These are phyloP conservation scores for Scytalidium lignicola DNA, from an alignment of 2,329 filamentous ascomycete genomes.

Conservation along the genomic window DNA sequence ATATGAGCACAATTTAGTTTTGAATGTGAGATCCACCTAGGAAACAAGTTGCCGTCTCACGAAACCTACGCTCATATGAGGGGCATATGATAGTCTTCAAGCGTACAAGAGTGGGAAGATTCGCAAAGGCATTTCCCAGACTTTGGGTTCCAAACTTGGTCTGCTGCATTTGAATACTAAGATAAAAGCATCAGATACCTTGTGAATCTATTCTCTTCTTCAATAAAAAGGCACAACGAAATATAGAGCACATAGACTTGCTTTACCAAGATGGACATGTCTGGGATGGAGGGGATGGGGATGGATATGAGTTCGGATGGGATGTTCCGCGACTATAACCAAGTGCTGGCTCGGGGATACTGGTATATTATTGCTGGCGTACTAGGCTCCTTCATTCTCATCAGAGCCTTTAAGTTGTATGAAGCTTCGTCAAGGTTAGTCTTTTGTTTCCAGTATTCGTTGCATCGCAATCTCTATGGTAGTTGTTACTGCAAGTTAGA, in stretches of 20 bases:
- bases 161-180: neutral
- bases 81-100: constrained; percentile 3
- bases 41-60: constrained; percentile 10
- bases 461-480: neutral
- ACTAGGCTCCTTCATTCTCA: constrained; percentile 14
- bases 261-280: constrained; percentile 12
- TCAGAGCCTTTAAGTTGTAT: constrained; percentile 14
- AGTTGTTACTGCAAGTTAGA: neutral
- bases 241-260: neutral
- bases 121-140: neutral
- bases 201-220: no score
- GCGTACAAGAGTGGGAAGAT: neutral
- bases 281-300: constrained; percentile 12
- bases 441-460: neutral
- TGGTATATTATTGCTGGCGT: constrained; percentile 55
- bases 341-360: constrained; percentile 47
- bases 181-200: no score
- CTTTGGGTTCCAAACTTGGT: neutral
- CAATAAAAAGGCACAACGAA: no score
- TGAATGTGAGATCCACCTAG: no score
- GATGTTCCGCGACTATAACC: constrained; percentile 41
- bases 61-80: constrained; percentile 6
- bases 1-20: no score
- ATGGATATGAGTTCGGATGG: constrained; percentile 26
- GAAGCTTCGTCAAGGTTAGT: constrained; percentile 19